These are phyloP conservation scores for Brettanomyces nanus DNA, from an alignment of 805 yeast species.

Conservation along the genomic window DNA sequence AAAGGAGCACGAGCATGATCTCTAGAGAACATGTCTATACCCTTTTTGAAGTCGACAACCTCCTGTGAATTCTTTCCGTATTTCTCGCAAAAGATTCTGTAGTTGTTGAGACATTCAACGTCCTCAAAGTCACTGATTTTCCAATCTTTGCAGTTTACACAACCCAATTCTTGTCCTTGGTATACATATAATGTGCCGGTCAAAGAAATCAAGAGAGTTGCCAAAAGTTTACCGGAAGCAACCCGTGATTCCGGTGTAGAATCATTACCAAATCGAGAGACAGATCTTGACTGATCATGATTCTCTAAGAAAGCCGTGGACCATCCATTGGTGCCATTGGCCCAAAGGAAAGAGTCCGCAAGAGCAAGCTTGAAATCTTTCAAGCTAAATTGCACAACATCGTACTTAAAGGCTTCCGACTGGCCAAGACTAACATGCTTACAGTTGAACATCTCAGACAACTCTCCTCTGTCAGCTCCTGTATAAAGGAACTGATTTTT, in stretches of 20 bases:
- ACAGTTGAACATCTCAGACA: slow-evolving; percentile 34
- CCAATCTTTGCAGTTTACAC: not conserved
- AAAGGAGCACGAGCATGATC: slow-evolving; percentile 5
- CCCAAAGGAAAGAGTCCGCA: slow-evolving; percentile 27
- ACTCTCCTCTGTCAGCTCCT: slow-evolving; percentile 28
- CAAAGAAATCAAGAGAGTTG: slow-evolving; percentile 37
- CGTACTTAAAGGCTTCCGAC: slow-evolving; percentile 28
- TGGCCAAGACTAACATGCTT: slow-evolving; percentile 30
- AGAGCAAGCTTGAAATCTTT: slow-evolving; percentile 35
- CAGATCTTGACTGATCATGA: slow-evolving; percentile 50
- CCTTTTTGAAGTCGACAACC: not conserved
- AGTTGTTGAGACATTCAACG: not conserved
- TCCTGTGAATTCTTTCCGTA: not conserved
- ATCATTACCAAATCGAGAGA: slow-evolving; percentile 44
- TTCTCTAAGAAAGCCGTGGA: slow-evolving; percentile 46
- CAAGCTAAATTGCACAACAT: slow-evolving; percentile 26
- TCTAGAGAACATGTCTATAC: not conserved
- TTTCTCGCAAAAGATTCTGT: not conserved
- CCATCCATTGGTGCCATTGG: slow-evolving; percentile 49
- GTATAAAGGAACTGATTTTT: slow-evolving; percentile 37
- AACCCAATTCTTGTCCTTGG: slow-evolving; percentile 55
- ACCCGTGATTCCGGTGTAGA: slow-evolving; percentile 25
- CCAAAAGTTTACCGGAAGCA: slow-evolving; percentile 39
- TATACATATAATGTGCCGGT: slow-evolving; percentile 50
- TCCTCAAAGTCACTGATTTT: not conserved